A percentile compares a stretch with the other conserved stretches of the same genome.
These are phyloP conservation scores for Pyrenula aspistea DNA, from an alignment of 495 filamentous ascomycete species.

Conservation along the genomic window DNA sequence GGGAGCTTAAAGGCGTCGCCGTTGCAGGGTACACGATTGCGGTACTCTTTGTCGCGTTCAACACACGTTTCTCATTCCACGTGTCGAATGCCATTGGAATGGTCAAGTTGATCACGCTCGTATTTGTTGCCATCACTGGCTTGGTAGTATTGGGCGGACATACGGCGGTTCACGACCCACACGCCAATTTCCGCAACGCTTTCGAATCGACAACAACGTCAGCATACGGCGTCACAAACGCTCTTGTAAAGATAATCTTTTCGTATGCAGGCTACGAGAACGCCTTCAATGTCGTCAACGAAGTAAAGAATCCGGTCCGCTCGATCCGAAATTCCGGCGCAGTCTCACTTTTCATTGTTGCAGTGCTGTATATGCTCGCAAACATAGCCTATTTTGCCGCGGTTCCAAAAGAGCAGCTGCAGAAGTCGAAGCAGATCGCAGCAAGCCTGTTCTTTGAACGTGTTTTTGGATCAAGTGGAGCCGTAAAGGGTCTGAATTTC, in stretches of 20 bases:
- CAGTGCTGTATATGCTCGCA: constrained; percentile 44
- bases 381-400: constrained; percentile 53
- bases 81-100: constrained; percentile 43
- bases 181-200: constrained; percentile 43
- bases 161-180: constrained; percentile 40
- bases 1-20: constrained; percentile 53
- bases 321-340: constrained; percentile 38
- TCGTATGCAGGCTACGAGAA: constrained; percentile 51
- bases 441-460: constrained; percentile 48
- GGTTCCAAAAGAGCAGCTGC: constrained; percentile 40
- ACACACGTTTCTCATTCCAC: constrained; percentile 40
- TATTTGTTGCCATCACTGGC: constrained; percentile 48
- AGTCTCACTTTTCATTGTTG: constrained; percentile 34
- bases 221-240: constrained; percentile 44
- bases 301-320: constrained; percentile 53
- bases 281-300: constrained; percentile 54
- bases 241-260: constrained; percentile 50
- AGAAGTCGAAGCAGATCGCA: constrained; percentile 37
- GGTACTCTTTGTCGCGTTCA: constrained; percentile 36
- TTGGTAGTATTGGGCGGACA: constrained; percentile 49
- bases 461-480: constrained; percentile 41
- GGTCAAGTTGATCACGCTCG: constrained; percentile 42
- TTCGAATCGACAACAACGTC: constrained; percentile 35
- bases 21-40: constrained; percentile 46
- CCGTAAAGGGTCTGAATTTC: constrained; percentile 42